Base-by-base conservation (phyloP, 345 rosid genomes). In the Salix exigua region DNA sequence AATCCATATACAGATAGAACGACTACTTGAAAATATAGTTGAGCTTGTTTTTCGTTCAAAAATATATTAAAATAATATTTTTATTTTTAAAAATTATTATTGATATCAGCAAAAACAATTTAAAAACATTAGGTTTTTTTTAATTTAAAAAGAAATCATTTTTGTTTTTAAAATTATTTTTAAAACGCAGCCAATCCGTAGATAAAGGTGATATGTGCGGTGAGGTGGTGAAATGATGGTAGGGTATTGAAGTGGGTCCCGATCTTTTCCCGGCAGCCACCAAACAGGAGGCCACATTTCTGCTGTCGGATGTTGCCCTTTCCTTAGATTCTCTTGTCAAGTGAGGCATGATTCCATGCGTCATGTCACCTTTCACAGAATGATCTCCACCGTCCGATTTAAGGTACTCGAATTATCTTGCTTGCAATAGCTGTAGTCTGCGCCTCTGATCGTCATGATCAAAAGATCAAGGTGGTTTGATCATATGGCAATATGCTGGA, bases 251-350 rank as follows among this genome's bases (percentile, higher is more conserved):
- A 46, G 44, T 38, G 87, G 85, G 83, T 25, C 79, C 79, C 69
- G 67, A 60, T 5, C 73, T 48, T 77, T 75, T 35, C 14, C 82
- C 78, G 82, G 85, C 80, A 86, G 85, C 85, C 83, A 81, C 86
- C 86, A 81, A 86, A 83, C 82, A 73, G n/a, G 78, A 85, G 74
- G 82, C 83, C 84, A 73, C 78, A 75, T 75, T 53, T 78, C 80
- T 75, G 74, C 72, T 77, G 83, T 75, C 76, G 78, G 82, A 71
- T 51, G 73, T 79, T 64, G 23, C 30, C 72, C 72, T 55, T 64
- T 19, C 33, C n/a, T 71, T 55, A 71, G 81, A 80, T 80, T 83
- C 80, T 75, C 72, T 75, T 33, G 48, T 55, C 78, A 70, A 65
- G 30, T 25, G 38, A 19, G 78, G 64, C 10, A 14, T 31, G 25